phyloP scores from a whole-genome alignment of 768 basidiomycete species.

The Trametes coccinea region DNA sequence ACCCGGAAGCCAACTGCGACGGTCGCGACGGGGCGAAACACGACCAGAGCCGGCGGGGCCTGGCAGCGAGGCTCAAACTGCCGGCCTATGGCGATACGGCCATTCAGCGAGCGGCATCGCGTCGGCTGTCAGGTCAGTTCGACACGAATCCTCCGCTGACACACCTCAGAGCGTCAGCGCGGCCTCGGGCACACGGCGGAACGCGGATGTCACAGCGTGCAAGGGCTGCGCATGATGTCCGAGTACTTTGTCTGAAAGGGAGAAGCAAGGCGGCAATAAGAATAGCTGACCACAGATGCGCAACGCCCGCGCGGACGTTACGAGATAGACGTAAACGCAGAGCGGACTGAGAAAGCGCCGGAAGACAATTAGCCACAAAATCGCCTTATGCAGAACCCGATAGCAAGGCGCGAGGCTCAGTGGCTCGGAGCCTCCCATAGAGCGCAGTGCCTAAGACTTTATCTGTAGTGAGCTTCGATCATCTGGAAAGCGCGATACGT shows the following conservation, averaged over 20 bases:
- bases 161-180: neutral
- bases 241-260: neutral
- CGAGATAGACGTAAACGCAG: neutral
- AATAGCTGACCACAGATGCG: neutral
- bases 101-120: neutral
- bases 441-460: too few species aligned
- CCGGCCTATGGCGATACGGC: too few species aligned
- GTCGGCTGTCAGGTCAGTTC: neutral
- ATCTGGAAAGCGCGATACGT: neutral
- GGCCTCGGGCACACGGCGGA: neutral
- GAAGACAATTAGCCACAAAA: conserved; percentile 4
- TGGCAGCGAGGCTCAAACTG: too few species aligned
- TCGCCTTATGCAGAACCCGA: neutral
- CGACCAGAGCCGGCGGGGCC: neutral
- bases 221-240: neutral
- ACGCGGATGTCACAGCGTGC: neutral
- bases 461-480: neutral
- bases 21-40: neutral
- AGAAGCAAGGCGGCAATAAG: neutral
- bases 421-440: neutral
- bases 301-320: neutral
- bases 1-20: neutral
- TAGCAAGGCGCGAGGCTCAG: neutral
- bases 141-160: neutral
- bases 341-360: neutral